phyloP scores from a whole-genome alignment of 306 rosid species.

The Corylus heterophylla region DNA sequence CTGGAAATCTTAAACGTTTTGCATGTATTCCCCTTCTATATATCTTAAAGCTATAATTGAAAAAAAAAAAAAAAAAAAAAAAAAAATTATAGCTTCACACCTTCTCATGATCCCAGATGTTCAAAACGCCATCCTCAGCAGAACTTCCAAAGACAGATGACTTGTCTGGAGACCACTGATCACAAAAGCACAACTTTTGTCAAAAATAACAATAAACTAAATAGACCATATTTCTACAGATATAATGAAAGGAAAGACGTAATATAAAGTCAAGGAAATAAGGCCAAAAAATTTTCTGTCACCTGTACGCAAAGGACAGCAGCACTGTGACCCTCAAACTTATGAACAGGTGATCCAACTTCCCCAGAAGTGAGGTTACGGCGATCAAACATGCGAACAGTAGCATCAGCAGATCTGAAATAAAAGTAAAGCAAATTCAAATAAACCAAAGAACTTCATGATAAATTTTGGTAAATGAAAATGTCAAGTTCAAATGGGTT shows the following conservation, averaged over 20 bases:
- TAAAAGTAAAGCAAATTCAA: neutral
- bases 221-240: neutral
- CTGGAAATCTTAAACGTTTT: neutral
- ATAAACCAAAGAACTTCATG: neutral
- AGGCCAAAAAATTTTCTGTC: neutral
- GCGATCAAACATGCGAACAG: constrained; percentile 92
- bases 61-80: too few species aligned
- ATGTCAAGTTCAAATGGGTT: neutral
- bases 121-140: constrained; percentile 23
- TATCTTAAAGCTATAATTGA: neutral
- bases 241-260: neutral
- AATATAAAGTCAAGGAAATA: neutral
- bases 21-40: neutral
- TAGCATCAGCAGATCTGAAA: constrained; percentile 91
- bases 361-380: constrained; percentile 59
- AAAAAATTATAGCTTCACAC: neutral
- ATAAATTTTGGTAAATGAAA: neutral
- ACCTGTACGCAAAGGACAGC: constrained; percentile 56
- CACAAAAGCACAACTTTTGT: neutral
- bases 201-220: constrained; percentile 4
- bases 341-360: constrained; percentile 44
- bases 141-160: constrained; percentile 18
- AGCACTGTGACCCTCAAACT: constrained; percentile 45
- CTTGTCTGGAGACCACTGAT: constrained; percentile 19
- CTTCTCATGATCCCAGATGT: constrained; percentile 18